Evolutionary conservation across 768 basidiomycete genomes (phyloP), one percentile per base, ranked within the genome.

Genomic region (Coprinopsis marcescibilis): DNA sequence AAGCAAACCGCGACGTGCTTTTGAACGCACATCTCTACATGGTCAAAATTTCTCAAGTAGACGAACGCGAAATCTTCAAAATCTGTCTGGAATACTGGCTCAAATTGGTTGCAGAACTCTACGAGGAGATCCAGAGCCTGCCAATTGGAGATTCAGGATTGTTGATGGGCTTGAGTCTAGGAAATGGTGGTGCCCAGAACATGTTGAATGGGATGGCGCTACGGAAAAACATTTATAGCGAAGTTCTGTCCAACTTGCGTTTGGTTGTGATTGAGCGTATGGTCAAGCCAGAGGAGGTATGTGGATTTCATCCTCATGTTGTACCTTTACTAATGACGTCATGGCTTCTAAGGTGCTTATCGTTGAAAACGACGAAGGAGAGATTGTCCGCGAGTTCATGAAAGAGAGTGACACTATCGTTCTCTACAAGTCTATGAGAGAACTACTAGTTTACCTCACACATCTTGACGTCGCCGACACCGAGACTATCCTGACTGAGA

Each of bases 341-440:
- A n/a, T n/a, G n/a, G n/a, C n/a, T n/a, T n/a, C n/a, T n/a, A n/a
- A 97, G 93, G 94, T 98, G 5, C 73, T 99, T 39, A 94, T 98
- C 54, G 96, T 97, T 20, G 96, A 98, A 68, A 98, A 99, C 59
- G 96, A 99, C 52, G 96, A 99, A 65, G 96, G 96, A 49, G 96
- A 99, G 73, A 96, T 98, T 51, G 96, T 99, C 10, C 83, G 96
- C 51, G 96, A 99, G 65, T 97, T 97, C 67, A 90, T 97, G 91
- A 90, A 98, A 71, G 96, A 99, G 70, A 84, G 73, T 59, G 96
- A 99, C 63, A 99, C 96, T 35, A 98, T 98, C 57, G 94, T 97
- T 19, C 75, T 99, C 24, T 99, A 98, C 77, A 99, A 98, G 75
- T 87, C 86, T 27, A 97, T 99, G 94, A 85, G 95, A 56, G 93